Evolutionary conservation across 2,329 filamentous ascomycete species (phyloP).

Genomic region (Aureobasidium musti): DNA sequence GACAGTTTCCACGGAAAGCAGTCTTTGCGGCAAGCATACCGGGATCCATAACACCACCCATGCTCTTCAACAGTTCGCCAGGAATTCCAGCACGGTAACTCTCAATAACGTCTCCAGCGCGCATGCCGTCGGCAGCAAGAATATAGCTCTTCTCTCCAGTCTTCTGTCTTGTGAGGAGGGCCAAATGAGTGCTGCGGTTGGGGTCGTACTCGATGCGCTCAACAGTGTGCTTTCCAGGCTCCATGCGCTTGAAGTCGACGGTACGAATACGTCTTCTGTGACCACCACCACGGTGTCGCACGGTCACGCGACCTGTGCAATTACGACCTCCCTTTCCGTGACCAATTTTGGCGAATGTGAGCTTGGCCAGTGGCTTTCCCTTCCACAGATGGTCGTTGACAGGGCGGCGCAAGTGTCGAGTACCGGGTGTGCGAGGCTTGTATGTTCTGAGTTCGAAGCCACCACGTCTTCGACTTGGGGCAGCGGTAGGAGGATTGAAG

Average conservation of each 20-base stretch:
- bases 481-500: slow-evolving; percentile 49
- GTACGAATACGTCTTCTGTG: slow-evolving; percentile 88
- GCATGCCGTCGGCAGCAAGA: slow-evolving; percentile 89
- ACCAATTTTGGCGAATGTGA: slow-evolving; percentile 91
- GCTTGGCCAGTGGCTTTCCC: slow-evolving; percentile 74
- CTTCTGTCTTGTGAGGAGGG: slow-evolving; percentile 73
- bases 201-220: slow-evolving; percentile 97
- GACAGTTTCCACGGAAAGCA: slow-evolving; percentile 88
- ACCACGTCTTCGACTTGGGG: slow-evolving; percentile 41
- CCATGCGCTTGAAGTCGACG: slow-evolving; percentile 81
- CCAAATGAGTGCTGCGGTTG: slow-evolving; percentile 88
- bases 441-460: slow-evolving; percentile 71
- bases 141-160: slow-evolving; percentile 85
- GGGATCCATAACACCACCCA: slow-evolving; percentile 91
- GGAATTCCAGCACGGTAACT: slow-evolving; percentile 92
- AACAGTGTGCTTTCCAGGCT: slow-evolving; percentile 79
- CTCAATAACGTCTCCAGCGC: slow-evolving; percentile 86
- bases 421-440: slow-evolving; percentile 88
- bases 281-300: slow-evolving; percentile 90
- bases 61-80: slow-evolving; percentile 78
- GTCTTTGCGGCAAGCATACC: slow-evolving; percentile 96
- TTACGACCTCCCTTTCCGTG: slow-evolving; percentile 93
- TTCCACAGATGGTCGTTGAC: slow-evolving; percentile 98
- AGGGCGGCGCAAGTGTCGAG: slow-evolving; percentile 86
- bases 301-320: slow-evolving; percentile 78